Base-by-base conservation (phyloP, 257 asterid species). In the Solanum boliviense region DNA sequence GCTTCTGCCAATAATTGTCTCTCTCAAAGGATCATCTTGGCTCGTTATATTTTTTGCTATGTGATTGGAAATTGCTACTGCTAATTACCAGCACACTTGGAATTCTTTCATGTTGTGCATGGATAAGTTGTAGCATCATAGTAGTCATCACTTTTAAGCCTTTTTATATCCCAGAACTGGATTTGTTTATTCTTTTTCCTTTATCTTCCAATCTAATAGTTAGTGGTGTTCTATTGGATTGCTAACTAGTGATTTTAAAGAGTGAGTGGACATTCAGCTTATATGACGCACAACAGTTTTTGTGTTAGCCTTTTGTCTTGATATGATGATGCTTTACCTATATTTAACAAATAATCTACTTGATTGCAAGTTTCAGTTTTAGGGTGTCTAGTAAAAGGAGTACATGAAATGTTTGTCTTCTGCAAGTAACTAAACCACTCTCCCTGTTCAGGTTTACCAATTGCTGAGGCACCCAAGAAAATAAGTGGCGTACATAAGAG, bases 401-500 rank as follows among this genome's bases (percentile, higher is more conserved):
- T 39, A 1, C 62, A 78, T 4, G 62, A 6, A 31, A 72, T 86
- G 20, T 86, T 68, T 35, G 6, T 70, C 21, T 67, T n/a, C 70
- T 89, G 92, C 94, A 95, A 97, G 99, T 78, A n/a, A 46, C 29
- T 79, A 27, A 81, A 48, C 8, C 20, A 5, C 1, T 48, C 68
- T 48, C 34, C 1, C 0, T 39, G 11, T 82, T 48, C 85, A 82
- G 85, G 85, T 46, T 48, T 76, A 78, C 93, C 93, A 76, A 91
- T 89, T 82, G 99, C 96, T 44, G 98, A 94, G n/a, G 95, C 94
- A 20, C 94, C 98, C 52, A 97, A 97, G 95, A 97, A 97, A 93
- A 95, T 97, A 60, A 97, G 98, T 2, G 98, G 99, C 31, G 99
- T 97, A 58, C 98, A 97, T 89, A 97, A 95, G 89, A 96, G 98